Evolutionary conservation across 768 basidiomycete species (phyloP).

Genomic region (Boletus tomentosulus): DNA sequence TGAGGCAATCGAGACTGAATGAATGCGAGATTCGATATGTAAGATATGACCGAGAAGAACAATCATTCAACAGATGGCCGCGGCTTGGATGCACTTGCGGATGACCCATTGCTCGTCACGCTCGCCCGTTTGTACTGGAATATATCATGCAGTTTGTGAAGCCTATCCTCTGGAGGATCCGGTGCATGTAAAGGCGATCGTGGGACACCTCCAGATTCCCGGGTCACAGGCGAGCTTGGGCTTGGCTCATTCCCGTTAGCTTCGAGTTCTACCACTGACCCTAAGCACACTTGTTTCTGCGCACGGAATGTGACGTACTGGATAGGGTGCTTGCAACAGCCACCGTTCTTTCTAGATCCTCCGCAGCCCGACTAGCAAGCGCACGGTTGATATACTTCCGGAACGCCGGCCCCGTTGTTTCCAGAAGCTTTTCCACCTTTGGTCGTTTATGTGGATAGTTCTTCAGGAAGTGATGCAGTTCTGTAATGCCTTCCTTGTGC

Average conservation of each 20-base stretch:
- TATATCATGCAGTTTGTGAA: slow-evolving; percentile 73
- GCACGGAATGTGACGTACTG: slow-evolving; percentile 45
- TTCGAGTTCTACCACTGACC: slow-evolving; percentile 50
- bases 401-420: slow-evolving; percentile 86
- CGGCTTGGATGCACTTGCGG: slow-evolving; percentile 15
- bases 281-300: slow-evolving; percentile 6
- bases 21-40: slow-evolving; percentile 11
- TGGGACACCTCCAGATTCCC: slow-evolving; percentile 29
- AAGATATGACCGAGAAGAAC: slow-evolving; percentile 15
- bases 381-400: slow-evolving; percentile 89
- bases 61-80: slow-evolving; percentile 19
- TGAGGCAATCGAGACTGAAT: slow-evolving; percentile 12
- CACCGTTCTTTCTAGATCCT: slow-evolving; percentile 75
- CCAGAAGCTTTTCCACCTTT: slow-evolving; percentile 82
- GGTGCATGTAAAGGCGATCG: slow-evolving; percentile 32
- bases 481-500: slow-evolving; percentile 93
- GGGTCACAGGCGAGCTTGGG: slow-evolving; percentile 28
- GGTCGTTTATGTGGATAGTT: slow-evolving; percentile 80
- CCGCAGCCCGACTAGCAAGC: slow-evolving; percentile 80
- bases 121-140: slow-evolving; percentile 78
- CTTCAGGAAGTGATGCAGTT: slow-evolving; percentile 90
- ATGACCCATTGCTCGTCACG: slow-evolving; percentile 45
- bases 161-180: slow-evolving; percentile 52
- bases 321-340: slow-evolving; percentile 82
- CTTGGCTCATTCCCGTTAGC: slow-evolving; percentile 45